These are phyloP conservation scores for Gossypium longicalyx DNA, from an alignment of 345 rosid genomes.

Conservation along the genomic window DNA sequence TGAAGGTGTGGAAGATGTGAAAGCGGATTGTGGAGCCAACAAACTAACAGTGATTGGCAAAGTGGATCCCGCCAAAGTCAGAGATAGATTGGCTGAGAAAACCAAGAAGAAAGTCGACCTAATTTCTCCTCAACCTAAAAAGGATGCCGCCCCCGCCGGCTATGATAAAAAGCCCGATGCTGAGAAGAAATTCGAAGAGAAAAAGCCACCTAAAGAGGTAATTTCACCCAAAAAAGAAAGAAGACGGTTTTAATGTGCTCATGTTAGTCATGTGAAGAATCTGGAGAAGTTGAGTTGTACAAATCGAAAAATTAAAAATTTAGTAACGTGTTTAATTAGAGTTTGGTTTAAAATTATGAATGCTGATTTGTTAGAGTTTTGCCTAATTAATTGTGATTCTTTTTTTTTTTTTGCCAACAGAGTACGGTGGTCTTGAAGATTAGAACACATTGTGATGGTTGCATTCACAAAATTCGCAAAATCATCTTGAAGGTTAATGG, in stretches of 20 bases:
- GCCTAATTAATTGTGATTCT: not conserved
- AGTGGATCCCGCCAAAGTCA: constrained; percentile 56
- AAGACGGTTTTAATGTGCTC: not conserved
- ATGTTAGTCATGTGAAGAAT: not conserved
- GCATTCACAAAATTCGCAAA: constrained; percentile 47
- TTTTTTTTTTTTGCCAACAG: constrained; percentile 28
- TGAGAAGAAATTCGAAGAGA: constrained; percentile 30
- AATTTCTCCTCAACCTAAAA: constrained; percentile 32
- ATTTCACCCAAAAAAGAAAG: constrained; percentile 17
- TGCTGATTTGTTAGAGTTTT: no score
- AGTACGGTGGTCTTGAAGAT: constrained; percentile 56
- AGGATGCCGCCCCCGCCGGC: constrained; percentile 21
- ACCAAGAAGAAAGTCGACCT: constrained; percentile 46
- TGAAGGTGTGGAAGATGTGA: constrained; percentile 70
- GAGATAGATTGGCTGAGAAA: constrained; percentile 38
- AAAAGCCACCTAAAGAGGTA: constrained; percentile 43
- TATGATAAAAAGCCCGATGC: constrained; percentile 39
- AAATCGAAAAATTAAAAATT: not conserved
- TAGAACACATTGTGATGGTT: constrained; percentile 59
- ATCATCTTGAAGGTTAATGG: constrained; percentile 46
- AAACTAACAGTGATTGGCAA: constrained; percentile 71
- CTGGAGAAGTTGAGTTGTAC: constrained; percentile 7
- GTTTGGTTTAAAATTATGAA: not conserved
- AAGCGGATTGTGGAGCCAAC: constrained; percentile 41
- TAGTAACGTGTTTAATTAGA: not conserved